Conservation (phyloP, 1,284 basidiomycete species). For the Cerrena zonata region DNA sequence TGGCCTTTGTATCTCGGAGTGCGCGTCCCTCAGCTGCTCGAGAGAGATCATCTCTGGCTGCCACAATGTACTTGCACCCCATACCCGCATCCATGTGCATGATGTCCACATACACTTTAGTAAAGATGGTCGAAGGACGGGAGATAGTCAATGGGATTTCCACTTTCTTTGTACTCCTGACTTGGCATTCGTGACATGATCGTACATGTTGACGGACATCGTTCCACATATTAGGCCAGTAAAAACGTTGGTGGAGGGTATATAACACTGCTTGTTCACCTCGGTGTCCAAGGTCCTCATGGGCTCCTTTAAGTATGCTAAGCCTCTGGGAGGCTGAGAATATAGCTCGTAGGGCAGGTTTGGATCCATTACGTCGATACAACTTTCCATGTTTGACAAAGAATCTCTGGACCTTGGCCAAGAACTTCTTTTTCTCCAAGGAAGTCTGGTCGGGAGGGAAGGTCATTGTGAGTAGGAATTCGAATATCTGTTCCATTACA, state of each 20-base stretch:
- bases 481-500: conserved; percentile 11
- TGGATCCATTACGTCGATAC: not conserved
- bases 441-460: not conserved
- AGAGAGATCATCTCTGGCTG: conserved; percentile 7
- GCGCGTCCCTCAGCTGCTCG: conserved; percentile 1
- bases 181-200: not conserved
- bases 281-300: conserved; percentile 21
- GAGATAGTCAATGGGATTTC: not conserved
- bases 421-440: not conserved
- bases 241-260: not conserved
- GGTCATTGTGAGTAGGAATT: conserved; percentile 4
- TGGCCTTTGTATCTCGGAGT: conserved; percentile 9
- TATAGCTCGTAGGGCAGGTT: not conserved
- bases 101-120: conserved; percentile 3
- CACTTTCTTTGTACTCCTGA: not conserved
- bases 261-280: conserved; percentile 16
- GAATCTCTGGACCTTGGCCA: not conserved
- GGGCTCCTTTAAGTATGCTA: conserved; percentile 6
- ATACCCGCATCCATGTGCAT: conserved; percentile 11
- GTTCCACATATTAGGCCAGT: not conserved
- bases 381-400: not conserved
- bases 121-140: not conserved
- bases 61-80: conserved; percentile 8
- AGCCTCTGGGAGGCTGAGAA: conserved; percentile 1
- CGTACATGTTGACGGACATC: not conserved